Percentiles rank a stretch among this genome's conserved stretches.
These are phyloP conservation scores for Eucalyptus grandis DNA, from an alignment of 345 rosid species.

Conservation along the genomic window DNA sequence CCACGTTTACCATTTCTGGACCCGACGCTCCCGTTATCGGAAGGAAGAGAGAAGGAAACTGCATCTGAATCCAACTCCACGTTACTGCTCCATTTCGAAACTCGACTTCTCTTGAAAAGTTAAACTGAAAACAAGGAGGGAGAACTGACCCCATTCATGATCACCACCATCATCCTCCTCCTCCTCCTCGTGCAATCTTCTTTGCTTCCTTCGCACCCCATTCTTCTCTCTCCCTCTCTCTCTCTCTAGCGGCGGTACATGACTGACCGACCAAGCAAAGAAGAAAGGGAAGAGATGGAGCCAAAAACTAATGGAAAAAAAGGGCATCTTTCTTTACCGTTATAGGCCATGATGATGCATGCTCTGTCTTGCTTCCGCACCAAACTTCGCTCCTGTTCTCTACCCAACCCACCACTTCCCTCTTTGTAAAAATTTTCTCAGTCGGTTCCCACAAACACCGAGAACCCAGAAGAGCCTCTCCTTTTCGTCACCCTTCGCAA, in stretches of 20 bases:
- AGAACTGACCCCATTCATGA: background rate
- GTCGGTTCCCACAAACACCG: background rate
- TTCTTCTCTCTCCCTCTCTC: background rate
- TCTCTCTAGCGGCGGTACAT: background rate
- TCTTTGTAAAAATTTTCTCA: background rate
- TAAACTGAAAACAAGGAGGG: background rate
- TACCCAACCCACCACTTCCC: background rate
- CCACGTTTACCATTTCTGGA: background rate
- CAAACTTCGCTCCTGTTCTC: background rate
- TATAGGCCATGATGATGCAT: background rate
- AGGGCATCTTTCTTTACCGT: background rate
- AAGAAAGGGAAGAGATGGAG: background rate
- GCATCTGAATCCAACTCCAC: background rate
- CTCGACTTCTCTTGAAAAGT: background rate
- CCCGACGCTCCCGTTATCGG: background rate
- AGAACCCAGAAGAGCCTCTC: background rate
- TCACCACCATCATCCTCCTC: background rate
- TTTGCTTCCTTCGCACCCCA: constrained; percentile 3
- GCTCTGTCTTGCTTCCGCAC: background rate
- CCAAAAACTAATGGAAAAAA: background rate
- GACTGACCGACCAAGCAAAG: background rate
- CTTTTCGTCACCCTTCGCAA: background rate
- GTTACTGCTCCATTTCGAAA: background rate
- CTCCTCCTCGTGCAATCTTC: background rate
- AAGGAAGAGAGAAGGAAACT: background rate